A percentile compares a stretch with the other conserved stretches of the same genome.
These are phyloP conservation scores for Penstemon davidsonii DNA, from an alignment of 257 asterid genomes.

Conservation along the genomic window DNA sequence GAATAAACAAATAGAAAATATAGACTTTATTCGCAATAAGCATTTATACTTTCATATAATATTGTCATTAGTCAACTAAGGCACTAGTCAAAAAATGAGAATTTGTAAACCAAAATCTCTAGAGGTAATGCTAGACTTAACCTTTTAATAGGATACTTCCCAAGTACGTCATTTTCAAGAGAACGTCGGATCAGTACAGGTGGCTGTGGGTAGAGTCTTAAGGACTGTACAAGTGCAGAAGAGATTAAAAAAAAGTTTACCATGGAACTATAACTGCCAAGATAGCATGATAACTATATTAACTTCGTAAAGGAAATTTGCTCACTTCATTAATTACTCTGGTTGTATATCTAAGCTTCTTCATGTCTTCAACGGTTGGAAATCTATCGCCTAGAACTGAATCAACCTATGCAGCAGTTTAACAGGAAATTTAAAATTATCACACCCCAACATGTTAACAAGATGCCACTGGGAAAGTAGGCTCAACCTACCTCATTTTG, in stretches of 20 bases:
- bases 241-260: neutral
- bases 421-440: conserved; percentile 11
- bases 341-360: conserved; percentile 89
- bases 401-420: conserved; percentile 58
- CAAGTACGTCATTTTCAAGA: conserved; percentile 72
- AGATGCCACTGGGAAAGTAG: neutral
- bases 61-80: neutral
- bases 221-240: conserved; percentile 55
- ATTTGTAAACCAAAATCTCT: conserved; percentile 1
- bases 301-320: conserved; percentile 16
- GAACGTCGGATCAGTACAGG: conserved; percentile 98
- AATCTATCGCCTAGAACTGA: conserved; percentile 87
- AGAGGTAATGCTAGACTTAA: conserved; percentile 27
- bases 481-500: conserved; percentile 74
- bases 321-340: conserved; percentile 93
- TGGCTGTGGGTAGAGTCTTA: conserved; percentile 97
- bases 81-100: neutral
- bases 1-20: too few relatives aligned
- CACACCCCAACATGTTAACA: conserved; percentile 14
- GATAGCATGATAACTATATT: neutral
- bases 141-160: conserved; percentile 86
- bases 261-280: too few relatives aligned
- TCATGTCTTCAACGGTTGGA: conserved; percentile 91
- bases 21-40: too few relatives aligned
- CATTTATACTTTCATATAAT: too few relatives aligned